Conservation (phyloP, 768 basidiomycete genomes). For the Tylopilus sp. region DNA sequence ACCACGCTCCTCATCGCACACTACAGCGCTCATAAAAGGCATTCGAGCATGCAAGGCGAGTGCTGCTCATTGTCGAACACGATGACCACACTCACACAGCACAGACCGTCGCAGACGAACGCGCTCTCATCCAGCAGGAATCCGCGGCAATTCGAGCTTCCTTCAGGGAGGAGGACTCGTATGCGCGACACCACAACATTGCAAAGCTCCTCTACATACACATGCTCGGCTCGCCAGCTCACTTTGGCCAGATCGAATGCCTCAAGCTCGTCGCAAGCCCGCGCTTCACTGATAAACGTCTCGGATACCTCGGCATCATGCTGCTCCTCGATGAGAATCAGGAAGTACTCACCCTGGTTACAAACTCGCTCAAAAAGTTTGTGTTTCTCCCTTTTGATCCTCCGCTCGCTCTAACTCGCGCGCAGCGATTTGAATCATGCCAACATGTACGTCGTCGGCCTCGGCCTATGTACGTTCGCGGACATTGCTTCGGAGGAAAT, state of each 20-base stretch:
- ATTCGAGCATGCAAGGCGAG: conserved; percentile 94
- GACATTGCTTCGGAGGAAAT: conserved; percentile 99
- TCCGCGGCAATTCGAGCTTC: conserved; percentile 95
- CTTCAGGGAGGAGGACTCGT: conserved; percentile 95
- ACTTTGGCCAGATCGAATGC: conserved; percentile 99
- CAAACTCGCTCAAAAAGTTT: conserved; percentile 98
- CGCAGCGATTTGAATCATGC: conserved; percentile 97
- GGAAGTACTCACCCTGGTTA: conserved; percentile 95
- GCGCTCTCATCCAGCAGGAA: conserved; percentile 94
- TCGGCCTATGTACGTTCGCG: conserved; percentile 96
- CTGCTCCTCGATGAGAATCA: conserved; percentile 95
- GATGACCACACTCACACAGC: conserved; percentile 20
- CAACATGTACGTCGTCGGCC: conserved; percentile 97
- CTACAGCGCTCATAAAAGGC: conserved; percentile 90
- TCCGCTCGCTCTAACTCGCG: conserved; percentile 8
- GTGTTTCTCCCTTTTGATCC: background rate
- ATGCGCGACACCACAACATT: conserved; percentile 93
- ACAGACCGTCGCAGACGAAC: conserved; percentile 97
- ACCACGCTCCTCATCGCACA: conserved; percentile 18
- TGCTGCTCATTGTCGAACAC: conserved; percentile 13
- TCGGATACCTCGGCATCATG: conserved; percentile 98
- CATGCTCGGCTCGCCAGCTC: conserved; percentile 97
- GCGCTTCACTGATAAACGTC: conserved; percentile 91
- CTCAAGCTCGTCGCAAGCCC: conserved; percentile 93
- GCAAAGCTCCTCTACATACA: conserved; percentile 98